These are phyloP conservation scores for Suillus clintonianus DNA, from an alignment of 768 basidiomycete species.

Conservation along the genomic window DNA sequence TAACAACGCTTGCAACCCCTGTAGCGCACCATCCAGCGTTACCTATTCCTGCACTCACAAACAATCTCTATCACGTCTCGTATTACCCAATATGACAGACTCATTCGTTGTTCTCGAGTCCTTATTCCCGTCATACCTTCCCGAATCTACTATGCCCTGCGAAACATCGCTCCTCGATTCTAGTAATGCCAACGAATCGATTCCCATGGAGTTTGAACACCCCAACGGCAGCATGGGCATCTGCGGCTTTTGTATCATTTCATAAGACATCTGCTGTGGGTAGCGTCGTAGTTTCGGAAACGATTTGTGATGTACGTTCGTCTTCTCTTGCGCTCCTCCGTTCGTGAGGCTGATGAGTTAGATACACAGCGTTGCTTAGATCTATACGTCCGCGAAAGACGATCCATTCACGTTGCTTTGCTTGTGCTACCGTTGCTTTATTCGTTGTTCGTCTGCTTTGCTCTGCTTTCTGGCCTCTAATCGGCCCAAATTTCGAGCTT, in stretches of 20 bases:
- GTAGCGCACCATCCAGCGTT: no score
- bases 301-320: background rate
- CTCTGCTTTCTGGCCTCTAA: no score
- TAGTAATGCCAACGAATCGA: background rate
- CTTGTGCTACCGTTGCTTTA: background rate
- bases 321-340: background rate
- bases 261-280: background rate
- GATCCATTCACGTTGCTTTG: background rate
- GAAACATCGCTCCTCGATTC: background rate
- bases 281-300: background rate
- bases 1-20: background rate
- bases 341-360: background rate
- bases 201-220: background rate
- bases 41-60: background rate
- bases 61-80: background rate
- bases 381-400: background rate
- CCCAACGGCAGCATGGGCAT: background rate
- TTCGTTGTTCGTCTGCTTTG: no score
- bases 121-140: no score
- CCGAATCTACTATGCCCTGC: background rate
- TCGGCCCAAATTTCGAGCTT: no score
- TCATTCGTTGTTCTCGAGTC: background rate
- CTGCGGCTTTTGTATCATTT: background rate
- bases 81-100: background rate
- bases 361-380: background rate